These are phyloP conservation scores for Gyrodon lividus DNA, from an alignment of 768 basidiomycete species.

Conservation along the genomic window DNA sequence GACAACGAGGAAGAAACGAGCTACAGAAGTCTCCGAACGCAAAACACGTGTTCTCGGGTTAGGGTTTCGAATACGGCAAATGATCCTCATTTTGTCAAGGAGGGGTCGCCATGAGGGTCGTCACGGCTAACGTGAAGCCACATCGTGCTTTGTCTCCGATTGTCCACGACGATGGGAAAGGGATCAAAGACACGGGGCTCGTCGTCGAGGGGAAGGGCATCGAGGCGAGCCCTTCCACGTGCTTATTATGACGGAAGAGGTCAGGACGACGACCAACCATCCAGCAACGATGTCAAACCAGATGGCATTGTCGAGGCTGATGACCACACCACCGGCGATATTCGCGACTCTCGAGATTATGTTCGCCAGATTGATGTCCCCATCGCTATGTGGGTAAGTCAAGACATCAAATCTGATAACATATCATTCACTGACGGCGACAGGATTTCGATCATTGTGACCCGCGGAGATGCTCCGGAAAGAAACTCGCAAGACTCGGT, in stretches of 20 bases:
- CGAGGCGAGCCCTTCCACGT: neutral
- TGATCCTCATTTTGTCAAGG: too few species aligned
- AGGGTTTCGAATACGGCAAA: conserved; percentile 15
- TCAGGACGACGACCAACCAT: neutral
- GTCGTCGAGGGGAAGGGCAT: neutral
- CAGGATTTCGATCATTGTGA: conserved; percentile 99
- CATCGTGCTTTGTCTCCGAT: too few species aligned
- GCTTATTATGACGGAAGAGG: neutral
- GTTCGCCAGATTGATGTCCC: conserved; percentile 55
- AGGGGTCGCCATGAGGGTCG: too few species aligned
- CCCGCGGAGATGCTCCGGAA: conserved; percentile 82
- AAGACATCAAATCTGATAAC: neutral
- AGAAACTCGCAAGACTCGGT: conserved; percentile 84
- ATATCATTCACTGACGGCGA: neutral
- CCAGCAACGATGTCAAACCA: neutral
- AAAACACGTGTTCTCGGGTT: conserved; percentile 33
- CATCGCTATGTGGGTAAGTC: conserved; percentile 94
- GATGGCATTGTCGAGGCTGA: neutral
- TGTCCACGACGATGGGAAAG: conserved; percentile 3
- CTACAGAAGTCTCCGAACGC: conserved; percentile 10
- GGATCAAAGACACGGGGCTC: conserved; percentile 4
- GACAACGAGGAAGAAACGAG: conserved; percentile 17
- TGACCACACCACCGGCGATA: neutral
- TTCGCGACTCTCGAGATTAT: neutral
- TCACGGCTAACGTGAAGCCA: too few species aligned